Evolutionary conservation across 768 basidiomycete genomes (phyloP), one percentile per base, ranked within the genome.

Genomic region (Tricholomella constricta): DNA sequence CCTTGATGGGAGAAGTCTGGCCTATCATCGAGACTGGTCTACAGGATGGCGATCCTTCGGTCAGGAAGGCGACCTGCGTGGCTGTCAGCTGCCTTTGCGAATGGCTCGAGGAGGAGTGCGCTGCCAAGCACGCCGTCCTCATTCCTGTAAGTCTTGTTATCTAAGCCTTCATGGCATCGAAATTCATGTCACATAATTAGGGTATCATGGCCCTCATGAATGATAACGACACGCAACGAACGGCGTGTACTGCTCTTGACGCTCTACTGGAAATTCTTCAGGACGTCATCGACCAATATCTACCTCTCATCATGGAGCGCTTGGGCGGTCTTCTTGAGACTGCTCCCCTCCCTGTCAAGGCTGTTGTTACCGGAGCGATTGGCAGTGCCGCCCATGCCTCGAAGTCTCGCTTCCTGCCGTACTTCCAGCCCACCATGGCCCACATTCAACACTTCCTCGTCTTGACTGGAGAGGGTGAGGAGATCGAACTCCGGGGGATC

Each of bases 311-410:
- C 64, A 98, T 99, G 97, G 90, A 94, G 60, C 87, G 90, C 41
- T 89, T 99, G 48, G 83, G 85, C 36, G 84, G 84, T 54, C 81
- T 99, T 20, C 84, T 99, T 51, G 89, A 93, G 62, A 86, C 81
- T 15, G 94, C 93, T 0, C 88, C 94, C n/a, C 74, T 90, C 55
- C 66, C 85, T 26, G 87, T 98, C 70, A 96, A 98, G 75, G 80
- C 91, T 38, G 94, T 98, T 60, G 92, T 98, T 59, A 95, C 93
- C 55, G 96, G 96, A 7, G 97, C 97, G 17, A 98, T 99, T 61
- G 97, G 97, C 31, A 95, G 93, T 60, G 96, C 97, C 31, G 96
- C 97, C 2, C 95, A 98, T 69, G 96, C 97, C 11, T 91, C 96
- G 32, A 92, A 91, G 69, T 84, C 81, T 40, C 83, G 86, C 61